Percentiles rank a stretch among this genome's conserved stretches.
phyloP scores from a whole-genome alignment of 495 filamentous ascomycete species.

The Rhypophila decipiens region DNA sequence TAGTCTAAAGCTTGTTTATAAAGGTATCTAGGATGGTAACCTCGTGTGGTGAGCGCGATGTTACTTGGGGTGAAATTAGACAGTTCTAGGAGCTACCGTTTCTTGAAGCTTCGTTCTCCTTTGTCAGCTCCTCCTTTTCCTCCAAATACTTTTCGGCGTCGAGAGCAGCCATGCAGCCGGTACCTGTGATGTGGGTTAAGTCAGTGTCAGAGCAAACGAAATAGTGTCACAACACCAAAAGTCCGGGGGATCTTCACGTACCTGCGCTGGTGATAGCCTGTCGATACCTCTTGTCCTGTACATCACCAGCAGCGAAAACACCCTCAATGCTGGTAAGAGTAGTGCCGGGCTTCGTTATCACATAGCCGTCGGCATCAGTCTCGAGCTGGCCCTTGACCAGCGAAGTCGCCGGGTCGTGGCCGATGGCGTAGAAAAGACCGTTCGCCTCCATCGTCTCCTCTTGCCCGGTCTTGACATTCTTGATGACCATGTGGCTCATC shows the following conservation, averaged over 20 bases:
- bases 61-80: too few species aligned
- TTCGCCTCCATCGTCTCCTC: constrained; percentile 79
- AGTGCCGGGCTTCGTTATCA: constrained; percentile 82
- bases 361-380: constrained; percentile 79
- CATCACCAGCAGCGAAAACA: constrained; percentile 94
- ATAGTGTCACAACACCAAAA: too few species aligned
- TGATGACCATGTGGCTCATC: constrained; percentile 78
- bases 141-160: constrained; percentile 90
- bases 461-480: constrained; percentile 69
- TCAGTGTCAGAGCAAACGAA: constrained; percentile 29
- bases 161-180: constrained; percentile 89
- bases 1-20: too few species aligned
- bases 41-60: neutral
- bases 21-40: too few species aligned
- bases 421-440: constrained; percentile 95
- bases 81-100: too few species aligned
- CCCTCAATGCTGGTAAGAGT: constrained; percentile 83
- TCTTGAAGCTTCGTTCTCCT: constrained; percentile 29
- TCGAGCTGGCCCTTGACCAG: constrained; percentile 84
- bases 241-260: constrained; percentile 44
- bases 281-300: constrained; percentile 97
- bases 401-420: constrained; percentile 86
- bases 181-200: constrained; percentile 48
- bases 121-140: constrained; percentile 57
- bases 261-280: constrained; percentile 97